Evolutionary conservation across 1,284 basidiomycete genomes (phyloP).

Genomic region (Apiotrichum brassicae): DNA sequence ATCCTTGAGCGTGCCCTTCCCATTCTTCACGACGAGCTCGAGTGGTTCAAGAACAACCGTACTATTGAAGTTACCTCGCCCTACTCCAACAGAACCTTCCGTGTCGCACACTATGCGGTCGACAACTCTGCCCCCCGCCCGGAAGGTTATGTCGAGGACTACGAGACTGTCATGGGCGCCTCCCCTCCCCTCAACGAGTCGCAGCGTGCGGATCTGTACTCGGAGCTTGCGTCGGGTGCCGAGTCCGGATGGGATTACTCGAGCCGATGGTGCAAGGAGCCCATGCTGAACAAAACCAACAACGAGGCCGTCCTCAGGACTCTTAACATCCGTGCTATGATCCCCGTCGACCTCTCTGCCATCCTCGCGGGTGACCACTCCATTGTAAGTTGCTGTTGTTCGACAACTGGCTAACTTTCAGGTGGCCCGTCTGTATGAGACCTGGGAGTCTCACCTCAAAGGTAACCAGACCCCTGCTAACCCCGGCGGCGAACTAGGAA

Average conservation of each 20-base stretch:
- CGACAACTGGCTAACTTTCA: slow-evolving; percentile 6
- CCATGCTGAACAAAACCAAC: slow-evolving; percentile 48
- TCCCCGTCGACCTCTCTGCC: slow-evolving; percentile 76
- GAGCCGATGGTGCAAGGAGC: slow-evolving; percentile 51
- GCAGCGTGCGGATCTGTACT: slow-evolving; percentile 63
- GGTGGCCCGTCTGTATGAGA: slow-evolving; percentile 61
- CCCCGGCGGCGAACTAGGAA: too few species aligned
- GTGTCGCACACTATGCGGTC: slow-evolving; percentile 66
- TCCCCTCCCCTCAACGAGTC: slow-evolving; percentile 56
- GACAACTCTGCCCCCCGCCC: slow-evolving; percentile 79
- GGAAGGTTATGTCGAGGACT: slow-evolving; percentile 64
- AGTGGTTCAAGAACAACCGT: slow-evolving; percentile 75
- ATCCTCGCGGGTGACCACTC: slow-evolving; percentile 57
- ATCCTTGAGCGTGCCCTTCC: slow-evolving; percentile 62
- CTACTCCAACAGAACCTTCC: slow-evolving; percentile 58
- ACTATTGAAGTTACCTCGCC: slow-evolving; percentile 68
- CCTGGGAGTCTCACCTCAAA: slow-evolving; percentile 12
- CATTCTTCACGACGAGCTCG: slow-evolving; percentile 61
- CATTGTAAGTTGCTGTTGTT: slow-evolving; percentile 52
- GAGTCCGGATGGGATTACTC: slow-evolving; percentile 58
- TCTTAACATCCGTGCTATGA: slow-evolving; percentile 62
- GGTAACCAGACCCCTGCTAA: background rate
- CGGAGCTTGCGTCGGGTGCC: slow-evolving; percentile 81
- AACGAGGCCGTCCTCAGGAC: slow-evolving; percentile 58
- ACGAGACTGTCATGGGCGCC: slow-evolving; percentile 63